Percentiles rank a stretch among this genome's conserved stretches.
Evolutionary conservation across 495 filamentous ascomycete genomes (phyloP).

Genomic region (Podospora australis): DNA sequence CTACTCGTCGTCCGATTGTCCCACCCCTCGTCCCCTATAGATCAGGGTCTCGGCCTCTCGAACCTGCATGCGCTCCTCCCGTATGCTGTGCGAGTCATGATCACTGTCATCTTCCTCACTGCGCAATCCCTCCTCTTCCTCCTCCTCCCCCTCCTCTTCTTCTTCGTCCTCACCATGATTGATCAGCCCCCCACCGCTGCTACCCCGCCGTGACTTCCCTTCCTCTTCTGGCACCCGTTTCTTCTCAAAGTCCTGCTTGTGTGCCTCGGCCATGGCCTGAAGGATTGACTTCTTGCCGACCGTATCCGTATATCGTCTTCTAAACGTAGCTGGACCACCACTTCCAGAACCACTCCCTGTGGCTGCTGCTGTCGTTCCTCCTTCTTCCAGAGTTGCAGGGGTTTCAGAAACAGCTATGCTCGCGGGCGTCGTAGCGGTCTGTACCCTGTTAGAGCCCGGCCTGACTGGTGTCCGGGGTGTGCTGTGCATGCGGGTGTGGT

Average conservation of each 20-base stretch:
- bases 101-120: slow-evolving; percentile 20
- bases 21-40: neutral
- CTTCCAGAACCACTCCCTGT: neutral
- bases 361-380: neutral
- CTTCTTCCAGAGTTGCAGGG: neutral
- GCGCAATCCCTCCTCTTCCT: slow-evolving; percentile 17
- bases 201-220: slow-evolving; percentile 6
- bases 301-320: slow-evolving; percentile 23
- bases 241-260: slow-evolving; percentile 83
- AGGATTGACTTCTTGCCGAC: slow-evolving; percentile 46
- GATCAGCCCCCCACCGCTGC: slow-evolving; percentile 6
- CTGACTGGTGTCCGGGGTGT: too few species aligned
- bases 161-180: slow-evolving; percentile 13
- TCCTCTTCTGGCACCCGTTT: slow-evolving; percentile 44
- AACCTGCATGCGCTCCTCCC: slow-evolving; percentile 12
- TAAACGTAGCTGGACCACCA: slow-evolving; percentile 21
- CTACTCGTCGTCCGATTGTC: neutral
- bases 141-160: slow-evolving; percentile 14
- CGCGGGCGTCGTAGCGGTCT: too few species aligned
- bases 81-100: slow-evolving; percentile 21
- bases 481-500: too few species aligned
- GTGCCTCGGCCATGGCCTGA: slow-evolving; percentile 60
- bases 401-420: neutral
- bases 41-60: neutral
- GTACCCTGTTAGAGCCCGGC: too few species aligned